phyloP scores from a whole-genome alignment of 805 yeast species.

The Blastobotrys americana region DNA sequence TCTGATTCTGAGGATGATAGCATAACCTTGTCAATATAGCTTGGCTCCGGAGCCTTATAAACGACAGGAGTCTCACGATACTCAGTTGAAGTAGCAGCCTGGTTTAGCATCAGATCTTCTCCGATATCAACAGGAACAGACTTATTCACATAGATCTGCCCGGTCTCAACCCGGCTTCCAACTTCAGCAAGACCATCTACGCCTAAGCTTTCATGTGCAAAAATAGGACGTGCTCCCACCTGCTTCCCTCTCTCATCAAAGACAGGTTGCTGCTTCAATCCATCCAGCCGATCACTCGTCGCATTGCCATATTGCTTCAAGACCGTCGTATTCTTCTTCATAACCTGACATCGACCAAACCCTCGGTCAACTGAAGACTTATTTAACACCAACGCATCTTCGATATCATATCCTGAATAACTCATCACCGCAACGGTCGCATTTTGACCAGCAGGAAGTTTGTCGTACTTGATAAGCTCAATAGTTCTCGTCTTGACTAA shows the following conservation, averaged over 20 bases:
- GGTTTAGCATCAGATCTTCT: conserved; percentile 48
- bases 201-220: conserved; percentile 80
- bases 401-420: conserved; percentile 95
- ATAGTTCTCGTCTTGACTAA: conserved; percentile 98
- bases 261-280: conserved; percentile 66
- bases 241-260: conserved; percentile 31
- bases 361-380: conserved; percentile 94
- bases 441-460: conserved; percentile 97
- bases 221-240: conserved; percentile 62
- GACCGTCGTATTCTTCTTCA: conserved; percentile 83
- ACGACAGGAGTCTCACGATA: conserved; percentile 87
- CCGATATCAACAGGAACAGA: conserved; percentile 79
- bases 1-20: conserved; percentile 93
- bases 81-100: conserved; percentile 37
- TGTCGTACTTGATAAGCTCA: conserved; percentile 90
- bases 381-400: conserved; percentile 93
- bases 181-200: conserved; percentile 97
- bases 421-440: conserved; percentile 99
- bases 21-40: conserved; percentile 95
- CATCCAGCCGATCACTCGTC: conserved; percentile 83
- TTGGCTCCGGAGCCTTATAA: conserved; percentile 92
- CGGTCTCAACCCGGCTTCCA: conserved; percentile 82
- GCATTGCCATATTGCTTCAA: conserved; percentile 91
- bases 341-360: conserved; percentile 94
- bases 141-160: conserved; percentile 91